A percentile compares a stretch with the other conserved stretches of the same genome.
Conservation (phyloP, 371 early-diverging fungal genomes). For the Apophysomyces variabilis region DNA sequence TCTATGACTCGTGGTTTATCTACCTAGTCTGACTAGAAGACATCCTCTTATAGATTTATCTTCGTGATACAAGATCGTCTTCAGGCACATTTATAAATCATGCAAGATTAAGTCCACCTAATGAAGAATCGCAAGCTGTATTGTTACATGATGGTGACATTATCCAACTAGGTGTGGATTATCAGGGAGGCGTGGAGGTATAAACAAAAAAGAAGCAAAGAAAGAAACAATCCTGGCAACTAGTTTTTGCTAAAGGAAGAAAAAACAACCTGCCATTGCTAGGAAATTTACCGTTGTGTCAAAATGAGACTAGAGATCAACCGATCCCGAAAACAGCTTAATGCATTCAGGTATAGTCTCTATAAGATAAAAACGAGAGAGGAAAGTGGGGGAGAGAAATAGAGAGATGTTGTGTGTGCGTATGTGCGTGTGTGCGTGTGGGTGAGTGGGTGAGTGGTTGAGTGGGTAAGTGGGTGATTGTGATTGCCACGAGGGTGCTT, state of each 20-base stretch:
- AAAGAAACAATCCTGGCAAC: background rate
- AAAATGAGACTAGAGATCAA: constrained; percentile 80
- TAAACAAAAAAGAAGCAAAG: background rate
- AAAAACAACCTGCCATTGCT: background rate
- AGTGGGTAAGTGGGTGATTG: no score
- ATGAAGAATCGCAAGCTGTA: constrained; percentile 78
- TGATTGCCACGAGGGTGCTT: background rate
- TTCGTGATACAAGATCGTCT: constrained; percentile 91
- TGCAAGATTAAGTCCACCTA: constrained; percentile 82
- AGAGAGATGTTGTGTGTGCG: no score
- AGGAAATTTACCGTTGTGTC: constrained; percentile 74
- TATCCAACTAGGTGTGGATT: constrained; percentile 93
- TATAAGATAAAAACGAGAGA: no score
- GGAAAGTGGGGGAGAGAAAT: no score
- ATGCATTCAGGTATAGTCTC: constrained; percentile 52
- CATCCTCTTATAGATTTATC: constrained; percentile 65
- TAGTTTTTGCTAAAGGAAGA: constrained; percentile 1
- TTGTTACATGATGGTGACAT: constrained; percentile 88
- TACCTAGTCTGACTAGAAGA: background rate
- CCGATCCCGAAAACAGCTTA: constrained; percentile 59
- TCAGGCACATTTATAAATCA: constrained; percentile 97
- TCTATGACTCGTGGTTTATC: no score
- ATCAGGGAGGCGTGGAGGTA: constrained; percentile 91
- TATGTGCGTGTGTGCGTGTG: no score
- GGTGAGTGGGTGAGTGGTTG: no score